These are phyloP conservation scores for Silene vulgaris DNA, from an alignment of 179 eudicot species.

Conservation along the genomic window DNA sequence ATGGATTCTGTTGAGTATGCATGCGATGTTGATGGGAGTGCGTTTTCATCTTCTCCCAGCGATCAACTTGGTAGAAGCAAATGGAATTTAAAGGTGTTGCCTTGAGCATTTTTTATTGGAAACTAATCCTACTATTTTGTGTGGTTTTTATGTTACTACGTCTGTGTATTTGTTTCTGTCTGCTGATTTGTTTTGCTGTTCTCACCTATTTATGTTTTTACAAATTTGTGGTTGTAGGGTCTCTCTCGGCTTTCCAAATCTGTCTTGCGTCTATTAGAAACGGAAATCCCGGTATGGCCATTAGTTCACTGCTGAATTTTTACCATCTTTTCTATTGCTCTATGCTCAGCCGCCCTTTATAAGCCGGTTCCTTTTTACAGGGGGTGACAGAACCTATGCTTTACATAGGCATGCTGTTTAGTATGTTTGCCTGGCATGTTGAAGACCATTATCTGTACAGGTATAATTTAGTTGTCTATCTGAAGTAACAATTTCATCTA, in stretches of 20 bases:
- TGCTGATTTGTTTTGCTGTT: not conserved
- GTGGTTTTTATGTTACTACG: not conserved
- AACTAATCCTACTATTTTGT: not conserved
- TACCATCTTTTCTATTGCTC: not conserved
- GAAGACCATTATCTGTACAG: constrained; percentile 97
- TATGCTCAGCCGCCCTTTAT: not conserved
- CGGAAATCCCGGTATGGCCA: constrained; percentile 62
- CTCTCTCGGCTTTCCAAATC: constrained; percentile 80
- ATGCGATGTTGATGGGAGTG: constrained; percentile 99
- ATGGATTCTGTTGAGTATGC: constrained; percentile 94
- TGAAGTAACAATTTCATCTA: not conserved
- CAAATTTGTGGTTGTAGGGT: constrained; percentile 43
- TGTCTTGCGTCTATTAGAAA: constrained; percentile 72
- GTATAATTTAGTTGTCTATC: constrained; percentile 30
- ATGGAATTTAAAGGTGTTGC: constrained; percentile 88
- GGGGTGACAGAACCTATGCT: constrained; percentile 99
- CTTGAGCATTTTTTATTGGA: constrained; percentile 15
- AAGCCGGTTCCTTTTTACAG: constrained; percentile 35
- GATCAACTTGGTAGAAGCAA: constrained; percentile 94
- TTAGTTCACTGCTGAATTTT: not conserved
- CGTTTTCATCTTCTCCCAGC: constrained; percentile 82
- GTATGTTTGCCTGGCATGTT: constrained; percentile 99
- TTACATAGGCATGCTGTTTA: constrained; percentile 95
- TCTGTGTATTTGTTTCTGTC: not conserved
- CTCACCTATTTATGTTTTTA: not conserved